A percentile compares a stretch with the other conserved stretches of the same genome.
These are phyloP conservation scores for Halteria grandinella DNA, from an alignment of 73 alveolate species.

Conservation along the genomic window DNA sequence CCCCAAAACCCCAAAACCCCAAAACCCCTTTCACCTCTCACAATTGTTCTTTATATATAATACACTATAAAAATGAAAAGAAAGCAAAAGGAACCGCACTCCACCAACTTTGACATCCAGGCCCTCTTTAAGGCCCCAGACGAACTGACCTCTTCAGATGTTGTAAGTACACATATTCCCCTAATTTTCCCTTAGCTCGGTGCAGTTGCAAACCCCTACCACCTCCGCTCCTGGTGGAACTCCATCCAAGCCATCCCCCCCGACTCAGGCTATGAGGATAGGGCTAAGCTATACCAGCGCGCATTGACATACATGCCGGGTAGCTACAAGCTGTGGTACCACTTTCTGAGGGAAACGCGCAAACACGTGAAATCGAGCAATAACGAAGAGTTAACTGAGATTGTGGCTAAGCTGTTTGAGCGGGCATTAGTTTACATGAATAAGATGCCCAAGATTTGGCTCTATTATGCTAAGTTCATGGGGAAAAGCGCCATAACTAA, in stretches of 20 bases:
- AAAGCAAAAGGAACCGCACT: neutral
- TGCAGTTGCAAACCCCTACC: constrained; percentile 81
- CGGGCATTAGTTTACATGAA: constrained; percentile 88
- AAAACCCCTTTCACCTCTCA: neutral
- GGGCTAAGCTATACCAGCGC: constrained; percentile 89
- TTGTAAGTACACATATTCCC: constrained; percentile 6
- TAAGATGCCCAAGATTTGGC: constrained; percentile 96
- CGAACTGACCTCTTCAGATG: constrained; percentile 32
- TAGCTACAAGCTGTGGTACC: constrained; percentile 93
- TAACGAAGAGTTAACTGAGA: constrained; percentile 57
- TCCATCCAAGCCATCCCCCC: constrained; percentile 74
- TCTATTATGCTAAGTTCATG: constrained; percentile 87
- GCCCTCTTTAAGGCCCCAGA: constrained; percentile 63
- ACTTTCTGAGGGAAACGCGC: constrained; percentile 88
- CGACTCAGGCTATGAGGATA: constrained; percentile 69
- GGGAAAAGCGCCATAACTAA: constrained; percentile 72
- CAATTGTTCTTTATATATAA: neutral
- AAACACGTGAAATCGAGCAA: constrained; percentile 71
- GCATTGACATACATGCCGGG: constrained; percentile 95
- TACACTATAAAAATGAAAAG: neutral
- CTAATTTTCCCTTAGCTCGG: constrained; percentile 15
- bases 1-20: constrained; percentile 6
- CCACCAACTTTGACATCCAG: constrained; percentile 17
- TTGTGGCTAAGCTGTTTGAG: constrained; percentile 83
- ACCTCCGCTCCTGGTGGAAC: constrained; percentile 93